These are phyloP conservation scores for Tulasnella sp. DNA, from an alignment of 768 basidiomycete genomes.

Conservation along the genomic window DNA sequence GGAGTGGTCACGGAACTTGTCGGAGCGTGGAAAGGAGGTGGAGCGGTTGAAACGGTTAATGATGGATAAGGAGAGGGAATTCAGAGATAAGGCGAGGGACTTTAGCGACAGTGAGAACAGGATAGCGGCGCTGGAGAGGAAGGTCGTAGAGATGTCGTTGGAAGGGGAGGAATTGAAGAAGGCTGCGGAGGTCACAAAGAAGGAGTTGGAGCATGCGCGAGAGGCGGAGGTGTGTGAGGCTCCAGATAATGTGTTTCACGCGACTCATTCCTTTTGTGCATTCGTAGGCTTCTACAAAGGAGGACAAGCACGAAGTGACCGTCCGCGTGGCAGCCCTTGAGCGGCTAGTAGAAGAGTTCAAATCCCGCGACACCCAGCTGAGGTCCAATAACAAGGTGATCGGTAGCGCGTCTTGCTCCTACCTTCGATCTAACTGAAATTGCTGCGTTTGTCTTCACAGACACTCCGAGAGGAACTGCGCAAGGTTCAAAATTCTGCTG, in stretches of 20 bases:
- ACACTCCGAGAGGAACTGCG: conserved; percentile 87
- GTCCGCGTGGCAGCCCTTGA: conserved; percentile 45
- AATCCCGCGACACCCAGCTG: conserved; percentile 56
- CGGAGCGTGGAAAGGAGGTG: conserved; percentile 64
- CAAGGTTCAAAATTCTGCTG: conserved; percentile 89
- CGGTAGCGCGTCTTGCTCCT: background rate
- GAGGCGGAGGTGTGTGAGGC: conserved; percentile 51
- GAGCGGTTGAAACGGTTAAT: conserved; percentile 58
- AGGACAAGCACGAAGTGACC: conserved; percentile 40
- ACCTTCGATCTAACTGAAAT: background rate
- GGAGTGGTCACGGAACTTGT: conserved; percentile 78
- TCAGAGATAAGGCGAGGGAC: conserved; percentile 41
- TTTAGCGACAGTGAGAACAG: conserved; percentile 40
- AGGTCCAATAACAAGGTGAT: conserved; percentile 69
- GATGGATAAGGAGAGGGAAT: conserved; percentile 49
- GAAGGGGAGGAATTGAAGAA: conserved; percentile 34
- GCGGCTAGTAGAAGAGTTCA: conserved; percentile 60
- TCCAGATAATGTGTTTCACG: background rate
- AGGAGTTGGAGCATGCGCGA: conserved; percentile 37
- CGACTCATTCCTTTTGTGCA: background rate
- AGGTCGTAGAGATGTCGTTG: conserved; percentile 31
- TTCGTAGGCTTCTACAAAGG: conserved; percentile 35
- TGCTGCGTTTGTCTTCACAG: conserved; percentile 31
- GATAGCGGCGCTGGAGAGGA: conserved; percentile 41
- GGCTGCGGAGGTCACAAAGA: conserved; percentile 43